These are phyloP conservation scores for Coelastrella sp. DNA, from an alignment of 139 green algal genomes.

Conservation along the genomic window DNA sequence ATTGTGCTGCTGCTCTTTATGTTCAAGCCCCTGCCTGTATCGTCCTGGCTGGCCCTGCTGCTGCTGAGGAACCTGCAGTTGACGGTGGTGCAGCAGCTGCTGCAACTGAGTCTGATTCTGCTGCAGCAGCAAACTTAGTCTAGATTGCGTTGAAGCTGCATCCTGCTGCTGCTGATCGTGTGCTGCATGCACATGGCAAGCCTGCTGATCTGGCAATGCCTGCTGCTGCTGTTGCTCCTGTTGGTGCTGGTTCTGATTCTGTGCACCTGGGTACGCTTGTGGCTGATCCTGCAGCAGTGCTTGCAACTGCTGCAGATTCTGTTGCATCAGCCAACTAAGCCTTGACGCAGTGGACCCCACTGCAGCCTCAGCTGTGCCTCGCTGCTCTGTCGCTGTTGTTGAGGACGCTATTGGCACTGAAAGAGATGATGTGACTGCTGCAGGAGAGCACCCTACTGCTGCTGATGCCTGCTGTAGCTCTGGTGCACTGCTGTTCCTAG, in stretches of 20 bases:
- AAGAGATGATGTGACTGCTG: not conserved
- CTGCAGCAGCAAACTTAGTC: not conserved
- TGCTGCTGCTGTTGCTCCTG: not conserved
- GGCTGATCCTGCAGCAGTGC: not conserved
- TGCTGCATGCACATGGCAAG: no score
- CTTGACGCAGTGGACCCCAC: not conserved
- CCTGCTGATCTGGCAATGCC: not conserved
- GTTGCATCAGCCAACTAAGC: constrained; percentile 24
- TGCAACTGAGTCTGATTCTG: constrained; percentile 10
- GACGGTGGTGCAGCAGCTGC: not conserved
- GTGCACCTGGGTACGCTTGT: not conserved
- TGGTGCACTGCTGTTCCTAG: no score
- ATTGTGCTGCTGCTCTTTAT: constrained; percentile 7
- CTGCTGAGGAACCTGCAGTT: constrained; percentile 1
- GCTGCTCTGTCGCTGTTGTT: not conserved
- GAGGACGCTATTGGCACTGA: no score
- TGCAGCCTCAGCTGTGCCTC: not conserved
- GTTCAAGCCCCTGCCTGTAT: not conserved
- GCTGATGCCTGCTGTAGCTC: no score
- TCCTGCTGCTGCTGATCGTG: no score
- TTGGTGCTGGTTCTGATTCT: not conserved
- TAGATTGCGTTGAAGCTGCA: no score
- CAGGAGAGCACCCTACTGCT: not conserved
- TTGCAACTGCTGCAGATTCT: constrained; percentile 29
- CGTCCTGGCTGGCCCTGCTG: not conserved